Evolutionary conservation across 1,139 yeast genomes (phyloP).

Genomic region (Yamadazyma spencermartinsiae): DNA sequence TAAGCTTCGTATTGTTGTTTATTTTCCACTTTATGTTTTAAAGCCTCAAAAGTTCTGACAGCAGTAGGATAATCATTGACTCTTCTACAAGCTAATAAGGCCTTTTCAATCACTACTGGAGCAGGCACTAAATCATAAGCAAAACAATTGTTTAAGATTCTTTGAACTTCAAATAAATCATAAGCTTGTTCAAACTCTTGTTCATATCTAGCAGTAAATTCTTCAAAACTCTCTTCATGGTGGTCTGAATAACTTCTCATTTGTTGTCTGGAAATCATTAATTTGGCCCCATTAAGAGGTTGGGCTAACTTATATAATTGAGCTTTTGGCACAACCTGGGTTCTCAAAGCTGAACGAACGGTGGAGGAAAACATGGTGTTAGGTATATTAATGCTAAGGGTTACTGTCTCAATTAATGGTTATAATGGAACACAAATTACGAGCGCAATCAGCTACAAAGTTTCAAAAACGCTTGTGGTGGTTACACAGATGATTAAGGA

Average conservation of each 20-base stretch:
- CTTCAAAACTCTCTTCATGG: constrained; percentile 91
- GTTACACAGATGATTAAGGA: no score
- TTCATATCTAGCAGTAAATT: constrained; percentile 90
- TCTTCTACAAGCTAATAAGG: constrained; percentile 97
- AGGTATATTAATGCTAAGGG: background rate
- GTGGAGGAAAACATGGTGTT: constrained; percentile 50
- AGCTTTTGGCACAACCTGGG: constrained; percentile 34
- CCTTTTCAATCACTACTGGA: constrained; percentile 93
- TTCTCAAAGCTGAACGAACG: constrained; percentile 56
- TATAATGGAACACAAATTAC: no score
- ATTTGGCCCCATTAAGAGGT: constrained; percentile 11
- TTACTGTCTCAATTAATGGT: background rate
- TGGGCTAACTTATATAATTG: constrained; percentile 12
- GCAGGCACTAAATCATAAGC: constrained; percentile 98
- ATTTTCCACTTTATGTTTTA: constrained; percentile 94
- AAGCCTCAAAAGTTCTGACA: constrained; percentile 93
- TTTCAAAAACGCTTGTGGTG: no score
- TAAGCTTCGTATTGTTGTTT: constrained; percentile 92
- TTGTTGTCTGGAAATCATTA: constrained; percentile 7
- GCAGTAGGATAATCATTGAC: constrained; percentile 99
- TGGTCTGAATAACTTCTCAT: constrained; percentile 67
- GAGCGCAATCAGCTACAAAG: no score
- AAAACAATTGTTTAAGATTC: constrained; percentile 88
- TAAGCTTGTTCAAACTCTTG: constrained; percentile 97
- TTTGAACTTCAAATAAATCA: constrained; percentile 95